Evolutionary conservation across 768 basidiomycete genomes (phyloP).

Genomic region (Mycena sanguinolenta): DNA sequence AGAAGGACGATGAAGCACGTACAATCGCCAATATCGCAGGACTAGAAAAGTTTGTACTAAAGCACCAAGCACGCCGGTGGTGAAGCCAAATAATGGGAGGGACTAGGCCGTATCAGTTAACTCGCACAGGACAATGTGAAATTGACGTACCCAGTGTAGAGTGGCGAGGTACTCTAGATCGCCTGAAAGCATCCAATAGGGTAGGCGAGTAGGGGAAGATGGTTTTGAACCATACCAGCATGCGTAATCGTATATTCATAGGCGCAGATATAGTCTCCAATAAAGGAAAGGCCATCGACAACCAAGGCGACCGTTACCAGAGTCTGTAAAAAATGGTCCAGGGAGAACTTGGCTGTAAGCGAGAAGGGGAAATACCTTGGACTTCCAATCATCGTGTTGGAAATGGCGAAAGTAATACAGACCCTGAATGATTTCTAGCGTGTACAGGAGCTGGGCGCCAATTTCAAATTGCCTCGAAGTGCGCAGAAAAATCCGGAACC

Average conservation of each 20-base stretch:
- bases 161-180: background rate
- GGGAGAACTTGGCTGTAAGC: background rate
- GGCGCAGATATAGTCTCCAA: too few species aligned
- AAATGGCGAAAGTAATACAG: background rate
- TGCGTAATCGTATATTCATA: too few species aligned
- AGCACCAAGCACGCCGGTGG: background rate
- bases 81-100: background rate
- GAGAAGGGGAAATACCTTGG: background rate
- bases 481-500: background rate
- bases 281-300: too few species aligned
- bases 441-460: background rate
- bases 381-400: background rate
- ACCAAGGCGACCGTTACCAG: too few species aligned
- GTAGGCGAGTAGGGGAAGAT: background rate
- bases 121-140: background rate
- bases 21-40: background rate
- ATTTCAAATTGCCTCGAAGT: background rate
- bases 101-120: background rate
- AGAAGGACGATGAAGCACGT: background rate
- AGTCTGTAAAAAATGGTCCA: too few species aligned
- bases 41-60: background rate
- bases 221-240: background rate
- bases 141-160: background rate
- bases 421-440: background rate
- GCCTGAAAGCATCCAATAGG: background rate